phyloP scores from a whole-genome alignment of 1,284 basidiomycete species.

The Earliella scabrosa region DNA sequence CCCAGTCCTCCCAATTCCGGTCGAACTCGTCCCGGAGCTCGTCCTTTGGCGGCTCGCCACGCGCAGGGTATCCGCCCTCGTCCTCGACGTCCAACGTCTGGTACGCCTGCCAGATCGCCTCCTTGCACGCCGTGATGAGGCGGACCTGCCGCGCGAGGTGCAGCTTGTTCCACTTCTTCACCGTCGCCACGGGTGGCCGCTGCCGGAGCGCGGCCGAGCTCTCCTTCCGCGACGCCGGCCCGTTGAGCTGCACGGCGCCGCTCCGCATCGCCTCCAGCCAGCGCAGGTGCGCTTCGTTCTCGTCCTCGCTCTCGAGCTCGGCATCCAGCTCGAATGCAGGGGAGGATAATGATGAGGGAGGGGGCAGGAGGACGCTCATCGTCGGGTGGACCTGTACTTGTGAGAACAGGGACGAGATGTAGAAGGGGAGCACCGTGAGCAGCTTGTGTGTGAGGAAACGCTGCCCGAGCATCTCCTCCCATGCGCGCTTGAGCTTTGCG shows the following conservation, averaged over 20 bases:
- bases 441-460: constrained; percentile 61
- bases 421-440: constrained; percentile 68
- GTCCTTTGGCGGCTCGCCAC: constrained; percentile 27
- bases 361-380: constrained; percentile 60
- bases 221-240: constrained; percentile 3
- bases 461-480: constrained; percentile 68
- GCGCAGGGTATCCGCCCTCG: not conserved
- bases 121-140: constrained; percentile 63
- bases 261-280: constrained; percentile 23
- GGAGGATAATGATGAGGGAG: constrained; percentile 39
- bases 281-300: constrained; percentile 1
- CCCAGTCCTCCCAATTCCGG: constrained; percentile 68
- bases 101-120: constrained; percentile 71
- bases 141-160: constrained; percentile 63
- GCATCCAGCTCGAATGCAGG: not conserved
- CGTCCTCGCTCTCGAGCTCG: constrained; percentile 4
- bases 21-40: constrained; percentile 66
- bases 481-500: constrained; percentile 59
- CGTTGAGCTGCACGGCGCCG: constrained; percentile 14
- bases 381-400: constrained; percentile 56
- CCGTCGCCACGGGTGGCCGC: constrained; percentile 17
- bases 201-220: constrained; percentile 11
- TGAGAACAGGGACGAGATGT: constrained; percentile 62
- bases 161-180: constrained; percentile 56
- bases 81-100: constrained; percentile 39